These are phyloP conservation scores for Moringa oleifera DNA, from an alignment of 345 rosid genomes.

Conservation along the genomic window DNA sequence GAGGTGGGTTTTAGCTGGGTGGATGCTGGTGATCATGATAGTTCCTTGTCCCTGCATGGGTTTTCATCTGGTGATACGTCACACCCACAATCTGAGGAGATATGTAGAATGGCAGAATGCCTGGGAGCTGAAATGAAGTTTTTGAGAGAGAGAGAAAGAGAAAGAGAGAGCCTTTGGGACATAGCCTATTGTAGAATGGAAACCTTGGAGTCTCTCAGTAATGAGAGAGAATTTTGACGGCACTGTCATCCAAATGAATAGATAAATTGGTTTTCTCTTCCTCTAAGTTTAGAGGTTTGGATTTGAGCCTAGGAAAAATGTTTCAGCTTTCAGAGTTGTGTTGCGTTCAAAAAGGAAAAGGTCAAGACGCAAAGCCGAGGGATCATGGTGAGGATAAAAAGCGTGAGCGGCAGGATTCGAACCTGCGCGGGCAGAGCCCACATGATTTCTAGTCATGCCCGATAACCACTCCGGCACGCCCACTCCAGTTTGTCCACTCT, in stretches of 20 bases:
- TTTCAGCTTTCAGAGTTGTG: too few species aligned
- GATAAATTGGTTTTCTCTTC: too few species aligned
- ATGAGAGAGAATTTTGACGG: too few species aligned
- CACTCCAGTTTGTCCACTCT: too few species aligned
- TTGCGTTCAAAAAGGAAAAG: too few species aligned
- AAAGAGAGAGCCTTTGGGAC: neutral
- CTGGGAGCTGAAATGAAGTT: conserved; percentile 58
- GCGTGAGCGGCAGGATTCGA: conserved; percentile 53
- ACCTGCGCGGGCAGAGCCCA: conserved; percentile 95
- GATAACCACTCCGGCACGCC: conserved; percentile 96
- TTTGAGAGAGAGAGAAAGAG: conserved; percentile 14
- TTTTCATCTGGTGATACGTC: conserved; percentile 82
- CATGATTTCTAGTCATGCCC: conserved; percentile 98
- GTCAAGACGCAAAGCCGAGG: too few species aligned
- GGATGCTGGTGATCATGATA: conserved; percentile 46
- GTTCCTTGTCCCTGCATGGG: conserved; percentile 43
- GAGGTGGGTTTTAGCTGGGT: conserved; percentile 83
- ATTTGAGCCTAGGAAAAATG: too few species aligned
- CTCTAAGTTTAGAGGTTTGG: too few species aligned
- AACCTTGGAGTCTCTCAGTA: neutral
- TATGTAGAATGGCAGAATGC: conserved; percentile 45
- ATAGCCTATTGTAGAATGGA: neutral
- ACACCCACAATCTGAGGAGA: conserved; percentile 50
- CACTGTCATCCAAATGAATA: too few species aligned
- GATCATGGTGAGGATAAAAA: too few species aligned